These are phyloP conservation scores for Collybia sordida DNA, from an alignment of 768 basidiomycete genomes.

Conservation along the genomic window DNA sequence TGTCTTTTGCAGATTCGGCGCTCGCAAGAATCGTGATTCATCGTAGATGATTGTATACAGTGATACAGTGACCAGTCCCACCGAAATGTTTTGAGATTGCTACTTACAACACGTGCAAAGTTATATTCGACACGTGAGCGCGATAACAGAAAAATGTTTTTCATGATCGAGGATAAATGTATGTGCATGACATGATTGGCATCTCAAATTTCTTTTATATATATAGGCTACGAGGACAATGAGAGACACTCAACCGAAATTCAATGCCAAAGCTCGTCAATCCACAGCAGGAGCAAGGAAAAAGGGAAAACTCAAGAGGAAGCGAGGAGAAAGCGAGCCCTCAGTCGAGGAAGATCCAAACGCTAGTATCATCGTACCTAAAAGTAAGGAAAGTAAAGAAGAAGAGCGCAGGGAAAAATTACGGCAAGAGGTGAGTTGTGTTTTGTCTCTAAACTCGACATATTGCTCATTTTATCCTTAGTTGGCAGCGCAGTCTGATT, in stretches of 20 bases:
- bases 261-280: slow-evolving; percentile 57
- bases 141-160: slow-evolving; percentile 1
- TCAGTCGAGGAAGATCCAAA: slow-evolving; percentile 47
- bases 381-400: slow-evolving; percentile 62
- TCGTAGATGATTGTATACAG: too few species aligned
- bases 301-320: slow-evolving; percentile 43
- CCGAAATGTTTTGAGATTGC: too few species aligned
- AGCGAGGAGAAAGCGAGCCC: slow-evolving; percentile 10
- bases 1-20: too few species aligned
- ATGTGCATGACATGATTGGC: too few species aligned
- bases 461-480: slow-evolving; percentile 12
- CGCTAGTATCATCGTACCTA: slow-evolving; percentile 55
- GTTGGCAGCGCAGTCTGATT: slow-evolving; percentile 55
- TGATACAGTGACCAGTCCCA: too few species aligned
- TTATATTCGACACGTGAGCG: too few species aligned
- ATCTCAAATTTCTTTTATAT: too few species aligned
- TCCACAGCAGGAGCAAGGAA: slow-evolving; percentile 53
- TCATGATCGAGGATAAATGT: too few species aligned
- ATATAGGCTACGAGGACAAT: slow-evolving; percentile 7
- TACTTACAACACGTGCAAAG: too few species aligned
- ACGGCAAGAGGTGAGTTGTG: slow-evolving; percentile 52
- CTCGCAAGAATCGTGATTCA: too few species aligned
- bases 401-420: slow-evolving; percentile 57
- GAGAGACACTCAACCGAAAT: slow-evolving; percentile 30
- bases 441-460: not conserved